Evolutionary conservation across 1,284 basidiomycete genomes (phyloP).

Genomic region (Inonotus hispidus): DNA sequence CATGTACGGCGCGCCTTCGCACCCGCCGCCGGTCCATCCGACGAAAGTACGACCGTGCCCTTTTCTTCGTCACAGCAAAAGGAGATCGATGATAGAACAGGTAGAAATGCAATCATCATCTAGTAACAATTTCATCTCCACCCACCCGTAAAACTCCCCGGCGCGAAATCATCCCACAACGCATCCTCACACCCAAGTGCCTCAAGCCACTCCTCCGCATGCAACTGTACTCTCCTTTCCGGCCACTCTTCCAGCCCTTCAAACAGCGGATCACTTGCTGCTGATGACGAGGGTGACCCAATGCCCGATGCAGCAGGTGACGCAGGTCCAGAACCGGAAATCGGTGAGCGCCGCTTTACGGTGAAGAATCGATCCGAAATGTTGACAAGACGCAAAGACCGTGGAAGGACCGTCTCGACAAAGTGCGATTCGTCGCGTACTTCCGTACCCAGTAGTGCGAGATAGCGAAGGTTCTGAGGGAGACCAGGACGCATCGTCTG

Average conservation of each 20-base stretch:
- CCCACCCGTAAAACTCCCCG: slow-evolving; percentile 2
- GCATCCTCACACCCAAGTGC: slow-evolving; percentile 47
- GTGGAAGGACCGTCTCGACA: slow-evolving; percentile 54
- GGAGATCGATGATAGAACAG: too few species aligned
- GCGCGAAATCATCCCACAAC: slow-evolving; percentile 18
- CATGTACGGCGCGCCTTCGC: too few species aligned
- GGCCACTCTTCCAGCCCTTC: slow-evolving; percentile 50
- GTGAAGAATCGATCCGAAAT: slow-evolving; percentile 53
- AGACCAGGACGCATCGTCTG: slow-evolving; percentile 59
- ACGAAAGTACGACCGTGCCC: too few species aligned
- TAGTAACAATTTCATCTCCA: slow-evolving; percentile 24
- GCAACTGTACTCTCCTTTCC: slow-evolving; percentile 42
- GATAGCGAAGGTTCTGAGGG: slow-evolving; percentile 47
- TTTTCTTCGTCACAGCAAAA: too few species aligned
- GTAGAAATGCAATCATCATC: slow-evolving; percentile 26
- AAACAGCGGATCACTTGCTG: slow-evolving; percentile 22
- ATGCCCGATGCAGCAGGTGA: background rate
- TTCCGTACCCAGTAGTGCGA: slow-evolving; percentile 46
- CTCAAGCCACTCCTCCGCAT: slow-evolving; percentile 56
- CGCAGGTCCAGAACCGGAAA: background rate
- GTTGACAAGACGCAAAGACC: slow-evolving; percentile 44
- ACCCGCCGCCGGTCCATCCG: too few species aligned
- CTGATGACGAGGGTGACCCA: background rate
- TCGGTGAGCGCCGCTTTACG: slow-evolving; percentile 30
- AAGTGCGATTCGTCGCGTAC: slow-evolving; percentile 40